Evolutionary conservation across 1,284 basidiomycete species (phyloP).

Genomic region (Tilletiaria anomala): DNA sequence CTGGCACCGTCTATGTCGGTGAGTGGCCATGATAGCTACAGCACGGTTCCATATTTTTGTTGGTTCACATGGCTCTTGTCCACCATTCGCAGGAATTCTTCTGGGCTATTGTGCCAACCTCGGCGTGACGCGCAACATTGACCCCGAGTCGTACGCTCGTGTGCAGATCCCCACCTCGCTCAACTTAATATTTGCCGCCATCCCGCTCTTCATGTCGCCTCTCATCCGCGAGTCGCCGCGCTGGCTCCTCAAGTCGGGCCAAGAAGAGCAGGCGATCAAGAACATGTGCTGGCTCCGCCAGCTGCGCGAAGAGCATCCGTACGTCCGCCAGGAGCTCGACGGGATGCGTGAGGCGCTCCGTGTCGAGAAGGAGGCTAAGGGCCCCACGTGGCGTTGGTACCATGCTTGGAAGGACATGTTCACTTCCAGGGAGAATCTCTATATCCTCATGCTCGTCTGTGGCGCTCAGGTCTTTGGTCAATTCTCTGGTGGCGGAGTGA

Average conservation of each 20-base stretch:
- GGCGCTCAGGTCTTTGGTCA: constrained; percentile 25
- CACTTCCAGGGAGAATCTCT: constrained; percentile 16
- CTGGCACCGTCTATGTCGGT: constrained; percentile 15
- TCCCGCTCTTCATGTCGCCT: constrained; percentile 12
- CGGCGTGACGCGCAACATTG: constrained; percentile 5
- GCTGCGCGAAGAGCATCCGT: constrained; percentile 10
- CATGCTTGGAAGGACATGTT: constrained; percentile 9
- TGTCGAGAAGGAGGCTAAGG: constrained; percentile 6
- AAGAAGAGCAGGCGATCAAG: constrained; percentile 14
- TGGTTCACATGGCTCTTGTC: too few species aligned
- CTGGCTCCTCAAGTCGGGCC: constrained; percentile 17
- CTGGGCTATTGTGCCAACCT: constrained; percentile 13
- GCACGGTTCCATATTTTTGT: too few species aligned
- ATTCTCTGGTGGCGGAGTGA: constrained; percentile 15
- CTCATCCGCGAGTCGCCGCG: constrained; percentile 21
- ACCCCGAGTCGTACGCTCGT: constrained; percentile 2
- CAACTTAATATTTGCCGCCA: constrained; percentile 23
- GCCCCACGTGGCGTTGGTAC: constrained; percentile 1
- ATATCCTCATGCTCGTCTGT: constrained; percentile 14
- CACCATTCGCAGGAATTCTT: too few species aligned
- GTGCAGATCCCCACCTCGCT: constrained; percentile 16
- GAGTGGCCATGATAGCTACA: too few species aligned
- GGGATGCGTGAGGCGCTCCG: constrained; percentile 14
- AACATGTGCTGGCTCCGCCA: constrained; percentile 15
- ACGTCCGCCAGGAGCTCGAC: constrained; percentile 12